These are phyloP conservation scores for Desmodesmus armatus DNA, from an alignment of 139 green algal species.

Conservation along the genomic window DNA sequence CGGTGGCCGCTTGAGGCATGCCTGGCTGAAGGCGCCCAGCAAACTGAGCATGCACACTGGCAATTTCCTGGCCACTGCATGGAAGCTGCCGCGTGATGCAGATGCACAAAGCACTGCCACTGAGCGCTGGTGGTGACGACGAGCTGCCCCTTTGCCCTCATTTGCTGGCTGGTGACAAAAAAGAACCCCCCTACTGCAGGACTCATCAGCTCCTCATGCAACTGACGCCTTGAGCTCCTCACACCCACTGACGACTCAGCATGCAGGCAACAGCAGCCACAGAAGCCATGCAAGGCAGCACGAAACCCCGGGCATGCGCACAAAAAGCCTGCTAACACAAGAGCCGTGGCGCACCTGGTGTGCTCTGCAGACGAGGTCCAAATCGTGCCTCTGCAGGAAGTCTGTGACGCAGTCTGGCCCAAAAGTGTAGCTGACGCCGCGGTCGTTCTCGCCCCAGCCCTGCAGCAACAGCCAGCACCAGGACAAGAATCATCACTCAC, in stretches of 20 bases:
- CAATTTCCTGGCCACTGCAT: neutral
- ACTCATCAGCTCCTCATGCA: too few species aligned
- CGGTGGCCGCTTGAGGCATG: too few species aligned
- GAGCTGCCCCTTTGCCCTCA: neutral
- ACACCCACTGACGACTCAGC: too few species aligned
- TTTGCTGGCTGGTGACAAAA: too few species aligned
- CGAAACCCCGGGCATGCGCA: neutral
- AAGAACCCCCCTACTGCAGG: too few species aligned
- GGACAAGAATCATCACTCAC: neutral
- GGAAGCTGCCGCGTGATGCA: neutral
- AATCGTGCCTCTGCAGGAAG: conserved; percentile 97
- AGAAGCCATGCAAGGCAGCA: neutral
- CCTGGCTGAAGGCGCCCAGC: too few species aligned
- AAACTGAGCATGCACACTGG: too few species aligned
- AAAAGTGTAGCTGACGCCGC: conserved; percentile 99
- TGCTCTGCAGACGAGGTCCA: conserved; percentile 97
- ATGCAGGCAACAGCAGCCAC: neutral
- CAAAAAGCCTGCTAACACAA: neutral
- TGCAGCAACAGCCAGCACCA: conserved; percentile 35
- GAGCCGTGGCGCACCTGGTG: conserved; percentile 88
- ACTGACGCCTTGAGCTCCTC: too few species aligned
- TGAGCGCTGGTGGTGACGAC: neutral
- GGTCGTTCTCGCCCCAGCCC: conserved; percentile 99
- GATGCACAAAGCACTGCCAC: neutral
- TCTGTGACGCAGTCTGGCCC: conserved; percentile 94